Evolutionary conservation across 2,329 filamentous ascomycete genomes (phyloP).

Genomic region (Fusarium buxicola): DNA sequence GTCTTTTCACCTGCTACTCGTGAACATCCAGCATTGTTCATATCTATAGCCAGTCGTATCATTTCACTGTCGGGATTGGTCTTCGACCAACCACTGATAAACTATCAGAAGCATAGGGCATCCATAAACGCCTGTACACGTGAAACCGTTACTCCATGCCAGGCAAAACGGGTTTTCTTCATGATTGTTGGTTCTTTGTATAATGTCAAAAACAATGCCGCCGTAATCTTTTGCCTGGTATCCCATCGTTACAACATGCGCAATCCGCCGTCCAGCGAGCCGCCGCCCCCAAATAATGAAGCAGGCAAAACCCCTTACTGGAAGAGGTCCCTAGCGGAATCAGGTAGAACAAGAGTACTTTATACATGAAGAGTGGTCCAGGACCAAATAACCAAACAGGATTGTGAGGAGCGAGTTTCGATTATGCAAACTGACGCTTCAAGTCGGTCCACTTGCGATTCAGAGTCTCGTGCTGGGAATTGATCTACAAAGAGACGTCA

Average conservation of each 20-base stretch:
- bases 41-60: slow-evolving; percentile 14
- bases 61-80: slow-evolving; percentile 13
- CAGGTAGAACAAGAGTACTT: slow-evolving; percentile 36
- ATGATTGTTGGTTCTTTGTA: slow-evolving; percentile 27
- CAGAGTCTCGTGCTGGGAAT: slow-evolving; percentile 76
- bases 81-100: background rate
- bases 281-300: slow-evolving; percentile 8
- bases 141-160: slow-evolving; percentile 13
- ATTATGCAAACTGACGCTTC: slow-evolving; percentile 66
- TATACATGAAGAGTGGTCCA: slow-evolving; percentile 43
- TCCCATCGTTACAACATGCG: slow-evolving; percentile 40
- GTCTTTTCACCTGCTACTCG: slow-evolving; percentile 33
- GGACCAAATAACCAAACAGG: slow-evolving; percentile 27
- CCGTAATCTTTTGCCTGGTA: slow-evolving; percentile 21
- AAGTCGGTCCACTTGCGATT: slow-evolving; percentile 83
- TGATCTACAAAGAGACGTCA: slow-evolving; percentile 65
- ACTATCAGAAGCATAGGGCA: slow-evolving; percentile 13
- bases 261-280: slow-evolving; percentile 27
- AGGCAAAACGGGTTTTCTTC: slow-evolving; percentile 18
- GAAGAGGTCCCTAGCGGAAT: slow-evolving; percentile 17
- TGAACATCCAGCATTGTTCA: slow-evolving; percentile 24
- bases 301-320: slow-evolving; percentile 18
- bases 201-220: slow-evolving; percentile 35
- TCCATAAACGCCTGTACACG: slow-evolving; percentile 20
- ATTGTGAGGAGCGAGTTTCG: background rate